Conservation (phyloP, 2,329 filamentous ascomycete species). For the Ampelomyces quisqualis region DNA sequence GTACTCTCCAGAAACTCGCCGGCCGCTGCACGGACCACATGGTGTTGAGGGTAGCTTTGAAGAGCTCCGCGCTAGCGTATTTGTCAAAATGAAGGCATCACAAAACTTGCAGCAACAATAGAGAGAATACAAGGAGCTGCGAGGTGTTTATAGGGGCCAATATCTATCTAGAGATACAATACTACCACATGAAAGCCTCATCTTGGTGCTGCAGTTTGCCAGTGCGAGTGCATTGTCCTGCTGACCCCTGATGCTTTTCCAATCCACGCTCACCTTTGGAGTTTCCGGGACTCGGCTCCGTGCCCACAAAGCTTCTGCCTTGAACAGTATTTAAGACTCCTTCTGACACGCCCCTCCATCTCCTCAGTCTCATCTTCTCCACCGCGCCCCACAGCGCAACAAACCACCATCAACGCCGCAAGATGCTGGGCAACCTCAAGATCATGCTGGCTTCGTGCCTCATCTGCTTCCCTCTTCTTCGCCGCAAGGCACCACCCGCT, state of each 20-base stretch:
- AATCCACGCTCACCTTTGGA: constrained; percentile 3
- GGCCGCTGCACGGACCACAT: constrained; percentile 1
- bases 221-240: constrained; percentile 5
- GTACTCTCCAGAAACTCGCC: neutral
- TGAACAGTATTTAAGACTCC: neutral
- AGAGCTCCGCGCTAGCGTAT: constrained; percentile 8
- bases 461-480: too few relatives aligned
- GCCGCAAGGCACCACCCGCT: too few relatives aligned
- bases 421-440: too few relatives aligned
- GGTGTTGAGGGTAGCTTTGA: neutral
- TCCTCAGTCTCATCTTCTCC: neutral
- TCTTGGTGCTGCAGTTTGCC: constrained; percentile 11
- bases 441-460: too few relatives aligned
- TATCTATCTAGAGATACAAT: constrained; percentile 1
- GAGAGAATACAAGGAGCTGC: neutral
- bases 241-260: neutral
- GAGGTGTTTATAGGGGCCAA: neutral
- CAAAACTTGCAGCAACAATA: neutral
- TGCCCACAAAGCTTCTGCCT: neutral
- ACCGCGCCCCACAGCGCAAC: neutral
- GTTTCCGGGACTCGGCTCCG: neutral
- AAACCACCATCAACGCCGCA: too few relatives aligned
- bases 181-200: neutral
- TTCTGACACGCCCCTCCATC: neutral
- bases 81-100: constrained; percentile 3